Evolutionary conservation across 73 alveolate species (phyloP), one percentile per base, ranked within the genome.

Genomic region (Tetrahymena borealis): DNA sequence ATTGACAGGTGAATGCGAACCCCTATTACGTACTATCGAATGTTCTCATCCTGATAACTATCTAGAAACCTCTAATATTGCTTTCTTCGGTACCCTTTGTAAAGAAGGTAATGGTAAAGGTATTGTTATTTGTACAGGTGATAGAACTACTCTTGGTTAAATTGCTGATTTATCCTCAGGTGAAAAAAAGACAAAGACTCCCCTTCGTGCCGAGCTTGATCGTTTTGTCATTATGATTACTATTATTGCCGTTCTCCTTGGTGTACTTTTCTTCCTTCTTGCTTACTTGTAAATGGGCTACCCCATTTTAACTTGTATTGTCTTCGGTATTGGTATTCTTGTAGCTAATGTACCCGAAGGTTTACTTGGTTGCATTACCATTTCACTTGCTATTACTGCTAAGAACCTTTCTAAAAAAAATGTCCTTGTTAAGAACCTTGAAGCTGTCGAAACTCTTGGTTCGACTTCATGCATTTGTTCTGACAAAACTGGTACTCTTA

Each of bases 301-400:
- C 91, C 95, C 95, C 91, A 90, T 97, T 35, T 96, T 97, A 90
- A 91, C 98, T 35, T 96, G 97, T 94, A 90, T 98, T 39, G 97
- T 96, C 32, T 97, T 96, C 92, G 98, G 98, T 79, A 97, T 98
- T 93, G 99, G 99, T 78, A 97, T 98, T 77, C 97, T 98, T 90
- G 99, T 97, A 12, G 99, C 99, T 10, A 97, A 97, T 91, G 98
- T 97, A 40, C 99, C 99, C 35, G 99, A 97, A 95, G 99, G 99
- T 24, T 96, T 98, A 32, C 91, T 97, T 20, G 97, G 97, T 12
- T 95, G 99, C 39, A 98, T 98, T 35, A 97, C 99, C 6, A 98
- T 98, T 20, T 95, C 98, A 31, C 94, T 98, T 15, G 98, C 99
- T 32, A 94, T 98, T 38, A 96, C 99, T 24, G 99, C 99, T 39